Conservation (phyloP, 2,329 filamentous ascomycete species). For the Penicillium sclerotiorum region DNA sequence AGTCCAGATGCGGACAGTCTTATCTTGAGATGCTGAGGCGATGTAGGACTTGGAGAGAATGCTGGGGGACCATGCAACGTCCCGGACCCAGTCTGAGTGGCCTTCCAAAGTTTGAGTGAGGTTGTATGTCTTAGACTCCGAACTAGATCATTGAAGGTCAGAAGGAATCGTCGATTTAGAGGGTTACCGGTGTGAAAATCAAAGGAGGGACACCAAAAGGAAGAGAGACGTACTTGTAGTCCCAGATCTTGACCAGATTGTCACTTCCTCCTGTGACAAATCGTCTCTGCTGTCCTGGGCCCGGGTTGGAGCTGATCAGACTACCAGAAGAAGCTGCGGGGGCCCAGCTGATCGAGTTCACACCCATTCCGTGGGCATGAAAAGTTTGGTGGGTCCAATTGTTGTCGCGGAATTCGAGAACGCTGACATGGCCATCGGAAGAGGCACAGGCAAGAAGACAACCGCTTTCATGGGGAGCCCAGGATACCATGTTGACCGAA, state of each 20-base stretch:
- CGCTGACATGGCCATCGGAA: conserved; percentile 88
- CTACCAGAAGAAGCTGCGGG: conserved; percentile 82
- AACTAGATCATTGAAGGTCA: conserved; percentile 33
- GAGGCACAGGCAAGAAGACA: conserved; percentile 94
- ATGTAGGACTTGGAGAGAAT: conserved; percentile 96
- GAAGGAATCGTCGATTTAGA: background rate
- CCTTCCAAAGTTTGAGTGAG: conserved; percentile 65
- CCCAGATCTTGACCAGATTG: conserved; percentile 92
- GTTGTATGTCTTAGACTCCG: conserved; percentile 56
- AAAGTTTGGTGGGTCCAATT: conserved; percentile 88
- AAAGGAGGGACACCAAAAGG: background rate
- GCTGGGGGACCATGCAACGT: conserved; percentile 95
- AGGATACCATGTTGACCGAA: conserved; percentile 93
- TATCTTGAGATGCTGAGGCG: conserved; percentile 91
- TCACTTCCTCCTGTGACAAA: conserved; percentile 96
- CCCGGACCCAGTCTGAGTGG: conserved; percentile 94
- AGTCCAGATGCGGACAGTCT: conserved; percentile 97
- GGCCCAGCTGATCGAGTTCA: conserved; percentile 95
- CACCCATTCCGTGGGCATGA: conserved; percentile 87
- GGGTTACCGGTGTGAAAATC: too few species aligned
- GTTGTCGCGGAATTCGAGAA: conserved; percentile 97
- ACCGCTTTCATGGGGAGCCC: conserved; percentile 95
- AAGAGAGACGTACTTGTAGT: conserved; percentile 61
- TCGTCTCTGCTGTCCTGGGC: conserved; percentile 67
- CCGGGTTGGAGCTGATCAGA: conserved; percentile 72